Conservation (phyloP, 176 grass and related monocot species). For the Carex myosuroides region DNA sequence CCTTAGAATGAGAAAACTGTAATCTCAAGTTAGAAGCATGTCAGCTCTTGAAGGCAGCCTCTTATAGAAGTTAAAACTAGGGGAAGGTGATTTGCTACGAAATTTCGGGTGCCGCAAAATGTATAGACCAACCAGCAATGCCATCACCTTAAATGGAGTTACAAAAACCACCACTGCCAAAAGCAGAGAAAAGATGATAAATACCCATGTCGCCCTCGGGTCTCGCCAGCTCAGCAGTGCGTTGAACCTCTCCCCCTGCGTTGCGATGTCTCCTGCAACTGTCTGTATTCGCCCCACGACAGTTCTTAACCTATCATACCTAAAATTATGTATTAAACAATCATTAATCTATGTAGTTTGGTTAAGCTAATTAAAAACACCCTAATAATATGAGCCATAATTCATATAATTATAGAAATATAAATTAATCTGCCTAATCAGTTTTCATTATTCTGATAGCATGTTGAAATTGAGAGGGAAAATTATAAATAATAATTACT, state of each 20-base stretch:
- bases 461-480: no score
- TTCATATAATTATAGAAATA: not conserved
- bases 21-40: conserved; percentile 30
- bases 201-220: conserved; percentile 33
- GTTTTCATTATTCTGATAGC: no score
- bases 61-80: conserved; percentile 59
- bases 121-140: conserved; percentile 33
- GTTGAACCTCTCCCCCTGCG: conserved; percentile 53
- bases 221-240: conserved; percentile 58
- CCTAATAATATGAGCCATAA: not conserved
- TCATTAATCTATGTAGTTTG: not conserved
- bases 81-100: conserved; percentile 51
- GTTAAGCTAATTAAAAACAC: not conserved
- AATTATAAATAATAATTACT: no score
- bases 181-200: conserved; percentile 29
- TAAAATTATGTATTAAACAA: not conserved
- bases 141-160: conserved; percentile 47
- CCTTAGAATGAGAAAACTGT: not conserved
- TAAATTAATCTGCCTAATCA: not conserved
- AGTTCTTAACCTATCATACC: conserved; percentile 64
- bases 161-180: conserved; percentile 37
- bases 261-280: conserved; percentile 50
- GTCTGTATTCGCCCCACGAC: conserved; percentile 52
- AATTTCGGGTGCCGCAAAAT: conserved; percentile 58
- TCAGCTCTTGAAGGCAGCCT: conserved; percentile 55